Evolutionary conservation across 371 early-diverging fungal species (phyloP), one percentile per base, ranked within the genome.

Genomic region (Vairimorpha ceranae): DNA sequence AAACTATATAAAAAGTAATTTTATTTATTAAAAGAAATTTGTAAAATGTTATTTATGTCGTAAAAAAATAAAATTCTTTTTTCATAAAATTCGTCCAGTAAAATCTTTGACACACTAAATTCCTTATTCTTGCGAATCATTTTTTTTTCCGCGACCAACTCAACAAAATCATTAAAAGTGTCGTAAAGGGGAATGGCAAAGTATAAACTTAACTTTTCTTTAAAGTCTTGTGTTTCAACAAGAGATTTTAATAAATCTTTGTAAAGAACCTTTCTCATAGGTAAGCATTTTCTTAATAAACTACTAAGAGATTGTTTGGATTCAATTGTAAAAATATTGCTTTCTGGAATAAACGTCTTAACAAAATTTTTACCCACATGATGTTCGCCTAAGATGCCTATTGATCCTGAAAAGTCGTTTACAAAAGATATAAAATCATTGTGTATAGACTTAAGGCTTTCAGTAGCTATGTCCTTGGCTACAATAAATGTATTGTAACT

Each of bases 311-410:
- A 21, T 54, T 54, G 56, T 25, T 8, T 3, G 17, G 27, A 54
- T 8, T 54, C 27, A 15, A 19, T 23, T 25, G 25, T 54, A 54
- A 27, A 54, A 21, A 27, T 54, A 8, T 6, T 25, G 6, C 3
- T 4, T 6, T 54, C 27, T 7, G 23, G 17, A 54, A 54, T 29
- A 21, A 54, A 7, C 2, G 3, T 54, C 27, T 27, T 54, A 25
- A 54, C 19, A 54, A 25, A 54, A 54, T 54, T 54, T 54, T 54
- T 54, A 27, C 56, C 56, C 2, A 54, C 56, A 15, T 29, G 23
- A 25, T 6, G 6, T 54, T 54, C 17, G 12, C 56, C 56, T 3
- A 54, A 15, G 3, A 54, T 54, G 27, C 56, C 56, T 8, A 54
- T 17, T 27, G 17, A 15, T 25, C 12, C 2, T 25, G 21, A 6